Evolutionary conservation across 2,329 filamentous ascomycete species (phyloP).

Genomic region (Colletotrichum falcatum): DNA sequence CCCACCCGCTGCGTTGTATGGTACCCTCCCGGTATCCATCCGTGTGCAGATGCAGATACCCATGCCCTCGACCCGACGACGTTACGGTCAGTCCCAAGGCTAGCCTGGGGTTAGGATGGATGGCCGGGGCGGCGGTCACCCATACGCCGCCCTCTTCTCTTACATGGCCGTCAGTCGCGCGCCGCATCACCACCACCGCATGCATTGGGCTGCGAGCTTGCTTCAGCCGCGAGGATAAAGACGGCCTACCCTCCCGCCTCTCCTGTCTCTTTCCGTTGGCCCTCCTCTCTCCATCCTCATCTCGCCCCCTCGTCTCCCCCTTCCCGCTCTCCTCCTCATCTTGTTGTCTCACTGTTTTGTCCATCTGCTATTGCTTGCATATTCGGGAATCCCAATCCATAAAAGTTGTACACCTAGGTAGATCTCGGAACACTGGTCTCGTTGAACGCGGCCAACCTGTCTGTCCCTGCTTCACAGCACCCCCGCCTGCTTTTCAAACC

Average conservation of each 20-base stretch:
- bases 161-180: slow-evolving; percentile 36
- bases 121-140: slow-evolving; percentile 11
- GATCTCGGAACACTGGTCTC: slow-evolving; percentile 44
- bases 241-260: slow-evolving; percentile 39
- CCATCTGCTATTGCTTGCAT: slow-evolving; percentile 29
- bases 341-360: slow-evolving; percentile 11
- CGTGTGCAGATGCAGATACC: slow-evolving; percentile 7
- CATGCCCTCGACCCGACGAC: slow-evolving; percentile 21
- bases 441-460: slow-evolving; percentile 41
- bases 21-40: not conserved
- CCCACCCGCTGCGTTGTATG: slow-evolving; percentile 36
- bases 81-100: slow-evolving; percentile 25
- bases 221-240: slow-evolving; percentile 39
- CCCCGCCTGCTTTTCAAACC: slow-evolving; percentile 25
- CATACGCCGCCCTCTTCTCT: not conserved
- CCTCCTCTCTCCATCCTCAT: slow-evolving; percentile 40
- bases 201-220: slow-evolving; percentile 42
- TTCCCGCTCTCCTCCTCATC: slow-evolving; percentile 18
- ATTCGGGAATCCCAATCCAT: slow-evolving; percentile 32
- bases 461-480: slow-evolving; percentile 44
- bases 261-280: slow-evolving; percentile 30
- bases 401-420: slow-evolving; percentile 41
- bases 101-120: not conserved
- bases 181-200: slow-evolving; percentile 40
- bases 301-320: slow-evolving; percentile 1